Base-by-base conservation (phyloP, 2,329 filamentous ascomycete species). In the Blastomyces emzantsi region DNA sequence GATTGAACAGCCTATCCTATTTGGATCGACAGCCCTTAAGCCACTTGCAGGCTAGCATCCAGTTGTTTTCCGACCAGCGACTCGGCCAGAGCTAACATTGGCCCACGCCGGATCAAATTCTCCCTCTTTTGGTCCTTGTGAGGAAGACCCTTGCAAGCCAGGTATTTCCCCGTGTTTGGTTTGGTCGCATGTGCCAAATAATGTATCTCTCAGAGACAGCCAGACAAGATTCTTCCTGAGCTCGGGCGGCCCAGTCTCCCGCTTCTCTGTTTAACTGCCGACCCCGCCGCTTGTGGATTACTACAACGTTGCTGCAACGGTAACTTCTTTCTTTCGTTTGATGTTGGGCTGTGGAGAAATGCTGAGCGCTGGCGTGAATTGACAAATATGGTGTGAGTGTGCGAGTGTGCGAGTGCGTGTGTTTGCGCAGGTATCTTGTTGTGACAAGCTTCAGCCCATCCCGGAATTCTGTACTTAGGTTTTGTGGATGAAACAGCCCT, bases 21-120 rank as follows among this genome's bases (percentile, higher is more conserved):
- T 60, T 60, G 25, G 57, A 60, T 60, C 57, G 41, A 39, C 39
- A 28, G 15, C 25, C 13, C 57, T n/a, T 60, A 60, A 15, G 19
- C 57, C 43, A 30, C 19, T 60, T 60, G 3, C 57, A 60, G 57
- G 25, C 13, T 60, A 60, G 57, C 41, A n/a, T 43, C 57, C 17
- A 28, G 15, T 3, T 15, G 19, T 4, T 39, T 39, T 39, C 36
- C 8, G 9, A 13, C 36, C 36, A 45, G 5, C 17, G 43, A 33
- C 36, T 39, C 9, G 9, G 51, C 7, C 19, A 28, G 28, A 30
- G 2, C 22, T 25, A 45, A 13, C 56, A 28, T 9, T 19, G 56
- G 36, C 15, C 17, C 9, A 47, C n/a, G 28, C 28, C 17, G 22
- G 17, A 28, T 19, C 56, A 30, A 25, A 41, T 30, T 59, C 33